phyloP scores from a whole-genome alignment of 2,329 filamentous ascomycete genomes.

The Phaeophleospora eucalypticola region DNA sequence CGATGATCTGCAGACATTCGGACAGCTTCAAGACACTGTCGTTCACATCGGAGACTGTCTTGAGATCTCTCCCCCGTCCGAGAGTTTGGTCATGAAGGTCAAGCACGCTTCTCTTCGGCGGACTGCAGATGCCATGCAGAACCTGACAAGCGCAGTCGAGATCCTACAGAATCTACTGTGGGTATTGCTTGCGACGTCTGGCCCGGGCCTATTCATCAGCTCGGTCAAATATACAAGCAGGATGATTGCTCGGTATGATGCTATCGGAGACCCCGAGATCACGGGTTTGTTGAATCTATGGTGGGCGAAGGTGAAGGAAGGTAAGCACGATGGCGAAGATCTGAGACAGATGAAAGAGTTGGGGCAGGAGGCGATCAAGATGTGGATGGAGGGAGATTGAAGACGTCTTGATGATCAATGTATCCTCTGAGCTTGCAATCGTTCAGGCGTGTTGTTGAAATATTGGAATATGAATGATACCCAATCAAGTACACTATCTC shows the following conservation, averaged over 20 bases:
- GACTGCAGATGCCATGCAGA: constrained; percentile 24
- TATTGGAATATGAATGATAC: too few relatives aligned
- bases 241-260: constrained; percentile 32
- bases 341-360: constrained; percentile 27
- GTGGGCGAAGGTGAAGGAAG: constrained; percentile 29
- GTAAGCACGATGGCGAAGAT: constrained; percentile 23
- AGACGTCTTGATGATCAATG: not conserved
- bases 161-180: constrained; percentile 34
- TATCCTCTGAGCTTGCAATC: too few relatives aligned
- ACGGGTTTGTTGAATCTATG: constrained; percentile 25
- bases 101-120: constrained; percentile 22
- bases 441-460: too few relatives aligned
- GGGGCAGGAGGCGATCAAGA: constrained; percentile 21
- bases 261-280: constrained; percentile 23
- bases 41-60: constrained; percentile 27
- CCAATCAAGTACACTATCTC: too few relatives aligned
- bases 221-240: constrained; percentile 35
- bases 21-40: constrained; percentile 22
- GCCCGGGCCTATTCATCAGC: constrained; percentile 30
- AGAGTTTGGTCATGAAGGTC: constrained; percentile 10
- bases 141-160: constrained; percentile 28
- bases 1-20: constrained; percentile 19
- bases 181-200: constrained; percentile 27
- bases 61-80: constrained; percentile 22
- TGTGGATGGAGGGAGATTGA: constrained; percentile 11